phyloP scores from a whole-genome alignment of 2,329 filamentous ascomycete genomes.

The Colletotrichum lindemuthianum region DNA sequence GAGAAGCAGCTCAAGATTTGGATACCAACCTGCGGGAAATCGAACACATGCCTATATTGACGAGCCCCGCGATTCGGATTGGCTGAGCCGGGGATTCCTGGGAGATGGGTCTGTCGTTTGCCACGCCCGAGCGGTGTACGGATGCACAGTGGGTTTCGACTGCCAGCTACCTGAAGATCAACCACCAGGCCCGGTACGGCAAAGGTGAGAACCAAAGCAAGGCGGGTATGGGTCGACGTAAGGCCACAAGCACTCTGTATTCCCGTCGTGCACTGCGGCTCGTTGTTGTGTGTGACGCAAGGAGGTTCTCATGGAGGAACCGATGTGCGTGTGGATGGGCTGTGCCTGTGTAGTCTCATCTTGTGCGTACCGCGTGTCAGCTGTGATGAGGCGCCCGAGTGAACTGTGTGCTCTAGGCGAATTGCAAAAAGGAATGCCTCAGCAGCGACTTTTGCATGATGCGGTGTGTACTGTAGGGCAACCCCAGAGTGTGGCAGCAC shows the following conservation, averaged over 20 bases:
- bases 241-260: conserved; percentile 5
- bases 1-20: background rate
- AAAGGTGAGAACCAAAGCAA: conserved; percentile 11
- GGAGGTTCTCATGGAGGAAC: conserved; percentile 7
- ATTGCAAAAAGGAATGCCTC: conserved; percentile 4
- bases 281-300: conserved; percentile 24
- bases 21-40: conserved; percentile 19
- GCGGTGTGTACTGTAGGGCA: background rate
- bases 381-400: no score
- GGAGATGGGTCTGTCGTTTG: conserved; percentile 14
- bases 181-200: background rate
- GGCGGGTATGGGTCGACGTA: conserved; percentile 18
- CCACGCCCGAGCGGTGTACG: conserved; percentile 18
- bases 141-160: conserved; percentile 20
- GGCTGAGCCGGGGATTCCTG: conserved; percentile 11
- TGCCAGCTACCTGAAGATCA: background rate
- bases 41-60: conserved; percentile 25
- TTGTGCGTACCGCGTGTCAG: no score
- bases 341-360: background rate
- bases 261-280: background rate
- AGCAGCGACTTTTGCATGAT: background rate
- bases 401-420: background rate
- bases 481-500: background rate
- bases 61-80: conserved; percentile 13
- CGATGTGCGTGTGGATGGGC: conserved; percentile 15